Percentiles rank a stretch among this genome's conserved stretches.
Evolutionary conservation across 2,329 filamentous ascomycete genomes (phyloP).

Genomic region (Metarhizium rileyi): DNA sequence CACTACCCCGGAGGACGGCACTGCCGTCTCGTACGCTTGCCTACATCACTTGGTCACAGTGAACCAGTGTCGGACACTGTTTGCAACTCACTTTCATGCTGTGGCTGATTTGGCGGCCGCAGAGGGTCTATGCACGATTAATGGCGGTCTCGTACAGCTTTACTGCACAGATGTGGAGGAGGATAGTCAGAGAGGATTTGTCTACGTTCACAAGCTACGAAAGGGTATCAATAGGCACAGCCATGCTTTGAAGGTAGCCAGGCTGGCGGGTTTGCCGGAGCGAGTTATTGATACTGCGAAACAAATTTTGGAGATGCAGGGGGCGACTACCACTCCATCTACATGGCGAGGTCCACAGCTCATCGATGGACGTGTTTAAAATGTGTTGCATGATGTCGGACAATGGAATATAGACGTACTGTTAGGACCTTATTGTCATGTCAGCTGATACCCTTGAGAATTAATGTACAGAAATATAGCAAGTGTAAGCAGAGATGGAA

Average conservation of each 20-base stretch:
- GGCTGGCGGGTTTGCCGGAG: slow-evolving; percentile 71
- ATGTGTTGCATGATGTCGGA: slow-evolving; percentile 6
- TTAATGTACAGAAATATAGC: slow-evolving; percentile 9
- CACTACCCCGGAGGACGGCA: slow-evolving; percentile 86
- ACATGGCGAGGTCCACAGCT: background rate
- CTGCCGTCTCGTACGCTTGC: slow-evolving; percentile 81
- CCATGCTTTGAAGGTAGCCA: slow-evolving; percentile 92
- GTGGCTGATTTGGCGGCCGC: slow-evolving; percentile 66
- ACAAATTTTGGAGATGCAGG: slow-evolving; percentile 35
- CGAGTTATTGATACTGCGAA: slow-evolving; percentile 59
- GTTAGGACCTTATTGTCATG: slow-evolving; percentile 11
- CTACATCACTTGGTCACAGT: slow-evolving; percentile 72
- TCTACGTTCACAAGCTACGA: slow-evolving; percentile 75
- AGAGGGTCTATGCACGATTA: slow-evolving; percentile 31
- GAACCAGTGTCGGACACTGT: slow-evolving; percentile 72
- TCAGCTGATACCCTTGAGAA: slow-evolving; percentile 31
- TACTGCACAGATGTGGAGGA: slow-evolving; percentile 90
- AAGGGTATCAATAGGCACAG: slow-evolving; percentile 77
- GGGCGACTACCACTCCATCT: background rate
- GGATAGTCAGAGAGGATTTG: slow-evolving; percentile 59
- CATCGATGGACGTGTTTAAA: background rate
- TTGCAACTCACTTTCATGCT: slow-evolving; percentile 90
- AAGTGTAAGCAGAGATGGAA: slow-evolving; percentile 13
- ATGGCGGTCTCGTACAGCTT: slow-evolving; percentile 44
- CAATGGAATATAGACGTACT: slow-evolving; percentile 5